Evolutionary conservation across 2,329 filamentous ascomycete species (phyloP), one percentile per base, ranked within the genome.

Genomic region (Aspergillus fischeri): DNA sequence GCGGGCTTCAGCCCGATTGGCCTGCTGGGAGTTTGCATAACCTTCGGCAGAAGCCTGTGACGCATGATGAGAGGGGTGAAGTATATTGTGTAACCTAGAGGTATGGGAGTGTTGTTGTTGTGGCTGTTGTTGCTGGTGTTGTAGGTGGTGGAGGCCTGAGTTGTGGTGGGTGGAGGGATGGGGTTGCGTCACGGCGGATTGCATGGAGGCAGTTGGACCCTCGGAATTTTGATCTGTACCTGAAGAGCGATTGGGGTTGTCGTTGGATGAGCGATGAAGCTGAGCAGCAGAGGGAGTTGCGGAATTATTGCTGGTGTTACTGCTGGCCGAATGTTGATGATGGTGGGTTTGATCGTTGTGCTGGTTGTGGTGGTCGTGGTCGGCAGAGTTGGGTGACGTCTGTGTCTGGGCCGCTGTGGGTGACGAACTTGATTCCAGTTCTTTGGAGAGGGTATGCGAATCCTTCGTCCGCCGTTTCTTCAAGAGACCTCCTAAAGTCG

Each of bases 401-500:
- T 64, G 81, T 82, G 65, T 85, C 73, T 88, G 83, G 71, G 83
- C 88, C 38, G 61, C 38, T 65, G 82, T 81, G 70, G 86, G 81
- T 70, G 86, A 85, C 67, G 83, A 83, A 74, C 90, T 86, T 73
- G 85, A 82, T 73, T 87, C 85, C 73, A 82, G 76, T 75, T 86
- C 83, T 72, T 80, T 82, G 67, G 75, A 75, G 73, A 80, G 69
- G 70, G 69, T 70, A 65, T 73, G 74, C 78, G 86, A 89, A 81
- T 97, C 92, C 86, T 92, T 95, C 80, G 92, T 96, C 85, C 92
- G 88, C 85, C 96, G 96, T 86, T 96, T 97, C 85, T 97, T 97
- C 75, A 97, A 86, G 74, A 97, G 92, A 54, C 74, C 75, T 77
- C 91, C 91, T 82, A 97, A 85, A 77, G 86, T 90, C 87, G 92